Conservation (phyloP, 2,329 filamentous ascomycete genomes). For the Trichoderma sp. region DNA sequence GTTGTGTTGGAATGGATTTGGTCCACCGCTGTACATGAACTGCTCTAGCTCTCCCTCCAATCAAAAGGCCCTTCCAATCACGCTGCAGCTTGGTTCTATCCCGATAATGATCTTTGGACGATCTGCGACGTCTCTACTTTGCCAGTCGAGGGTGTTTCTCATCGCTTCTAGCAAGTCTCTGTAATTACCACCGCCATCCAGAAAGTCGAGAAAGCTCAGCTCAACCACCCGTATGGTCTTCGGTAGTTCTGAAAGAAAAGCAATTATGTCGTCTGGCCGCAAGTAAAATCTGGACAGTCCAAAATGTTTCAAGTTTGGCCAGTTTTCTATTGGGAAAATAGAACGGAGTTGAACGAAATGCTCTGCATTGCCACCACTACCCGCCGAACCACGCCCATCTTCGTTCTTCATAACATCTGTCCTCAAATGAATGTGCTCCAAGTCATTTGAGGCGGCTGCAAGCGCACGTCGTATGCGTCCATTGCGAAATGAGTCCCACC, state of each 20-base stretch:
- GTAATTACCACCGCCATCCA: not conserved
- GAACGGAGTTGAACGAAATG: slow-evolving; percentile 25
- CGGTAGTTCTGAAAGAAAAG: slow-evolving; percentile 29
- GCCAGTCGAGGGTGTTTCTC: not conserved
- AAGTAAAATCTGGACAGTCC: slow-evolving; percentile 29
- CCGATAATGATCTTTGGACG: not conserved
- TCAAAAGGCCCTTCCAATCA: not conserved
- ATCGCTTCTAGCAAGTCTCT: not conserved
- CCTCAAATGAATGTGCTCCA: not conserved
- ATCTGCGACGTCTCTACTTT: not conserved
- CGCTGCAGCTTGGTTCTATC: not conserved
- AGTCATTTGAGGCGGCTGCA: not conserved
- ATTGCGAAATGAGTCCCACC: not conserved
- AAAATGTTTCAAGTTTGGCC: slow-evolving; percentile 32
- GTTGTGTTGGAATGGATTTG: not conserved
- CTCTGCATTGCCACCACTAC: not conserved
- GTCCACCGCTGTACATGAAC: not conserved
- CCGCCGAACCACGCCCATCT: not conserved
- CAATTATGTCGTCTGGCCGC: slow-evolving; percentile 27
- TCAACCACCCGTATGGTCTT: slow-evolving; percentile 31
- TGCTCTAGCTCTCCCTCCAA: not conserved
- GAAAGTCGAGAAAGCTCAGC: slow-evolving; percentile 28
- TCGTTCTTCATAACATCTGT: not conserved
- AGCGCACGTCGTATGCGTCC: not conserved
- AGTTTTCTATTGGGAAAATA: slow-evolving; percentile 32